Evolutionary conservation across 139 green algal species (phyloP).

Genomic region (Chlamydomonas urium): DNA sequence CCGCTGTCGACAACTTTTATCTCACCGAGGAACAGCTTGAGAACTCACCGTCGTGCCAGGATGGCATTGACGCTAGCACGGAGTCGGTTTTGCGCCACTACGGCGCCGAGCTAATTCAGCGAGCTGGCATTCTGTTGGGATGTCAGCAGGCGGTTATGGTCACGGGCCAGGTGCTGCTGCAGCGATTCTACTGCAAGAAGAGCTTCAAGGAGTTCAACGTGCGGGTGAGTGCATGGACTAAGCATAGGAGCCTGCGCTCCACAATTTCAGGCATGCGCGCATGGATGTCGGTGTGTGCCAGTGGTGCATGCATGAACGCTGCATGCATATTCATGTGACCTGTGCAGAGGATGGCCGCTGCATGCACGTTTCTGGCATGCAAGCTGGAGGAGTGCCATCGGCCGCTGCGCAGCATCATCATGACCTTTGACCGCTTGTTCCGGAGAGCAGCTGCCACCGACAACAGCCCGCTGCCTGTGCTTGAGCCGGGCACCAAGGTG

Average conservation of each 20-base stretch:
- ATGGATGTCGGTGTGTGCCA: background rate
- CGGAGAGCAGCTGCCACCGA: background rate
- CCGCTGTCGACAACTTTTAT: slow-evolving; percentile 83
- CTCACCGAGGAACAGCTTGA: slow-evolving; percentile 68
- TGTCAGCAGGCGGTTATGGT: slow-evolving; percentile 76
- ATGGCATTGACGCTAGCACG: slow-evolving; percentile 68
- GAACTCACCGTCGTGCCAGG: slow-evolving; percentile 57
- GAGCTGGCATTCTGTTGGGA: slow-evolving; percentile 60
- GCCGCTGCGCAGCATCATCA: slow-evolving; percentile 51
- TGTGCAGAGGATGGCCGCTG: slow-evolving; percentile 64
- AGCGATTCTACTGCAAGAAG: slow-evolving; percentile 94
- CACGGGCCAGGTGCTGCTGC: slow-evolving; percentile 88
- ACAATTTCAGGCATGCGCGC: no score
- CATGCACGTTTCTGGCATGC: slow-evolving; percentile 68
- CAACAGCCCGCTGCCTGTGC: slow-evolving; percentile 22
- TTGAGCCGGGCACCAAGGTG: slow-evolving; percentile 67
- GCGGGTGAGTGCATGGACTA: slow-evolving; percentile 58
- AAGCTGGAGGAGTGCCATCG: slow-evolving; percentile 86
- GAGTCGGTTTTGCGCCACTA: slow-evolving; percentile 71
- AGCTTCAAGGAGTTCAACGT: slow-evolving; percentile 76
- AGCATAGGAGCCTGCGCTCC: no score
- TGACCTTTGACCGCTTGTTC: slow-evolving; percentile 71
- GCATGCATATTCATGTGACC: no score
- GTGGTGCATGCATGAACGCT: no score
- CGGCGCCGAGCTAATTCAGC: slow-evolving; percentile 76